phyloP scores from a whole-genome alignment of 345 rosid species.

The Psidium friedrichsthalianum region DNA sequence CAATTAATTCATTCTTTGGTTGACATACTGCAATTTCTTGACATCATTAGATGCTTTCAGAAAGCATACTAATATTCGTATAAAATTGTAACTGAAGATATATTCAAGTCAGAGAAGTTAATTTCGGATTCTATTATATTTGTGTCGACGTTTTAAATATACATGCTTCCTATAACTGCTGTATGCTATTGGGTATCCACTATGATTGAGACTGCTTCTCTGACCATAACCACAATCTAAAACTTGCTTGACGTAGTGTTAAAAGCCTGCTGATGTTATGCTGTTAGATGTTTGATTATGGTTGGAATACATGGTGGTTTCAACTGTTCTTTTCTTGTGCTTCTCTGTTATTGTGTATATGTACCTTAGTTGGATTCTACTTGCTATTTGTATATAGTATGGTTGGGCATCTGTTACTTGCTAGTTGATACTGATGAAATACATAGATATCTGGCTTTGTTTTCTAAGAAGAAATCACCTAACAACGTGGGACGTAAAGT shows the following conservation, averaged over 20 bases:
- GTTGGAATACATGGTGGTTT: background rate
- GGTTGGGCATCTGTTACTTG: background rate
- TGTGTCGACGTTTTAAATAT: background rate
- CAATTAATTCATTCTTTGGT: background rate
- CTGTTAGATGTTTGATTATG: background rate
- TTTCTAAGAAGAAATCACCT: background rate
- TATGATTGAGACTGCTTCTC: background rate
- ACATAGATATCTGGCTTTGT: background rate
- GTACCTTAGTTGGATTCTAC: background rate
- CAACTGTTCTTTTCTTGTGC: background rate
- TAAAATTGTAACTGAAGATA: background rate
- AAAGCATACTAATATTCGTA: background rate
- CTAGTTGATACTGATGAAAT: background rate
- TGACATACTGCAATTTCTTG: background rate
- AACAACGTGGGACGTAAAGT: background rate
- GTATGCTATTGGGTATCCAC: background rate
- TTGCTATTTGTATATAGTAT: background rate
- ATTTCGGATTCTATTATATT: background rate
- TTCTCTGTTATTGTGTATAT: background rate
- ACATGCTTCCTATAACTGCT: background rate
- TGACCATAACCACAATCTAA: background rate
- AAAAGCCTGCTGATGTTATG: background rate
- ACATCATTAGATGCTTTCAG: background rate
- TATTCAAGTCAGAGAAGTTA: background rate
- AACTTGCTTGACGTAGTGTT: background rate